Conservation (phyloP, 208 protist species). For the Trichomonas tenax region DNA sequence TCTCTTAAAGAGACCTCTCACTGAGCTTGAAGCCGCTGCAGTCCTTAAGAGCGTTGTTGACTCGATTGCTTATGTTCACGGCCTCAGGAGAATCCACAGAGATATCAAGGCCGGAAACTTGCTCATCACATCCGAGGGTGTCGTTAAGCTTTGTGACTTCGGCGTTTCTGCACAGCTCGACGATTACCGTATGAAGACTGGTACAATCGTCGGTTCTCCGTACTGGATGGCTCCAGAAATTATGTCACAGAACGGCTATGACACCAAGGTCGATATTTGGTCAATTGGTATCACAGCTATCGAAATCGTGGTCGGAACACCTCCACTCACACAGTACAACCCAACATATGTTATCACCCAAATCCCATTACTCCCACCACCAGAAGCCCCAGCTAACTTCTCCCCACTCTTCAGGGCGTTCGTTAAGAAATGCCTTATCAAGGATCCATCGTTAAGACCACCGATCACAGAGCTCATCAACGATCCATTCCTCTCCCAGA, state of each 20-base stretch:
- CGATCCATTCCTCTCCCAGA: neutral
- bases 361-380: neutral
- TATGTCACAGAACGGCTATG: conserved; percentile 35
- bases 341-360: neutral
- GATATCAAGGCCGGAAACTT: conserved; percentile 41
- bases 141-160: conserved; percentile 45
- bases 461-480: neutral
- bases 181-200: neutral
- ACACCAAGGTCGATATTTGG: conserved; percentile 50
- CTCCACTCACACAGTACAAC: conserved; percentile 31
- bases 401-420: neutral
- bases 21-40: conserved; percentile 16
- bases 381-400: neutral
- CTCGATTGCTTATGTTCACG: conserved; percentile 31
- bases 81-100: conserved; percentile 28
- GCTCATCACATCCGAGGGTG: conserved; percentile 31
- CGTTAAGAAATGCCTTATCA: neutral
- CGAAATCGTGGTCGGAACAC: conserved; percentile 36
- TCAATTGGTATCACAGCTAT: conserved; percentile 49
- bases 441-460: neutral
- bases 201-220: conserved; percentile 42
- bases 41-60: conserved; percentile 31
- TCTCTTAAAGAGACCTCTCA: neutral
- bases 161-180: conserved; percentile 34
- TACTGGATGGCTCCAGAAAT: conserved; percentile 52